Percentiles rank a stretch among this genome's conserved stretches.
phyloP scores from a whole-genome alignment of 345 rosid species.

The Moricandia moricandioides region DNA sequence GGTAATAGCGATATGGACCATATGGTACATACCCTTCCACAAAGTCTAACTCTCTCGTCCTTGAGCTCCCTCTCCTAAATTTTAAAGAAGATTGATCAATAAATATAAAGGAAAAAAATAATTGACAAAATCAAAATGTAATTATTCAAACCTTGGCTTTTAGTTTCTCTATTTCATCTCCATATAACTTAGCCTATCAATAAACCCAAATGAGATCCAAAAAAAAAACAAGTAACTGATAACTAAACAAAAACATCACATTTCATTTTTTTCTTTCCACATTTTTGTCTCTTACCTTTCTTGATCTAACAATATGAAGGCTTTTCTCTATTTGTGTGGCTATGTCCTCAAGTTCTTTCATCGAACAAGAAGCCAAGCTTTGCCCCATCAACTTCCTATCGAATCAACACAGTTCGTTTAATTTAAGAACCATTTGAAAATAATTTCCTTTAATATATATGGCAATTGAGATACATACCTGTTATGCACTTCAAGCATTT shows the following conservation, averaged over 20 bases:
- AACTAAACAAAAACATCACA: neutral
- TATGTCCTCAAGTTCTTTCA: constrained; percentile 48
- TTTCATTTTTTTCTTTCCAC: neutral
- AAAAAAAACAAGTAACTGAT: neutral
- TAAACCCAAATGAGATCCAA: neutral
- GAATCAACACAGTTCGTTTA: neutral
- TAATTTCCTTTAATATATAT: neutral
- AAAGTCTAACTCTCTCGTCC: constrained; percentile 49
- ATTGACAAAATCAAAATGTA: neutral
- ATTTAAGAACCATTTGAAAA: neutral
- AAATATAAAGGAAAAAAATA: neutral
- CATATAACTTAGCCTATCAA: constrained; percentile 45
- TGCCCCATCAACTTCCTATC: constrained; percentile 61
- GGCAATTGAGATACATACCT: constrained; percentile 39
- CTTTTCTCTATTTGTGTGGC: constrained; percentile 48
- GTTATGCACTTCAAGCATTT: constrained; percentile 46
- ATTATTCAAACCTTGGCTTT: constrained; percentile 43
- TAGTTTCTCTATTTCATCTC: constrained; percentile 46
- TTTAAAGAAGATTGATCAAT: neutral
- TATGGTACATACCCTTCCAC: constrained; percentile 38
- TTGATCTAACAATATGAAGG: constrained; percentile 48
- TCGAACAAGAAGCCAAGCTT: constrained; percentile 42
- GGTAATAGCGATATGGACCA: constrained; percentile 11
- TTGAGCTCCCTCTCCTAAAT: constrained; percentile 48
- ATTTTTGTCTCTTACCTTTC: constrained; percentile 42